A percentile compares a stretch with the other conserved stretches of the same genome.
Conservation (phyloP, 1,284 basidiomycete species). For the Pisolithus thermaeus region DNA sequence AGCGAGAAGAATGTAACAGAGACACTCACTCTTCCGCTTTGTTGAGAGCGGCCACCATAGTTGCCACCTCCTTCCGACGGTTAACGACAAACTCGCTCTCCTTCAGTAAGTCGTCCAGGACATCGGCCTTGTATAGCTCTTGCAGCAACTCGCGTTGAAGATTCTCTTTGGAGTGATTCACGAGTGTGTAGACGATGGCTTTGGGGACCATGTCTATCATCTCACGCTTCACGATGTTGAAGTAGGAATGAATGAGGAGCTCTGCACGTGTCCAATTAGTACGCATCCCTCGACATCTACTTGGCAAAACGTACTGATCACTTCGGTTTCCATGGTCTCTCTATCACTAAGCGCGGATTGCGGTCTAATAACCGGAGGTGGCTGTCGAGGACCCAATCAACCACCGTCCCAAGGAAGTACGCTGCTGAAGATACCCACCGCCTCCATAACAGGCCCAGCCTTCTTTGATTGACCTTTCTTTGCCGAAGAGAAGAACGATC, state of each 20-base stretch:
- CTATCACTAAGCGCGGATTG: constrained; percentile 91
- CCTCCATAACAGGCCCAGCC: constrained; percentile 71
- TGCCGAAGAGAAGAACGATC: constrained; percentile 81
- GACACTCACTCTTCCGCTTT: constrained; percentile 83
- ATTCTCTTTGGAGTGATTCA: constrained; percentile 89
- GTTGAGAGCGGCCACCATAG: constrained; percentile 86
- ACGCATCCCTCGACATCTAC: not conserved
- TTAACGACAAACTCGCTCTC: constrained; percentile 83
- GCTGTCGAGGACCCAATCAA: constrained; percentile 32
- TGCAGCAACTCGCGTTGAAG: constrained; percentile 86
- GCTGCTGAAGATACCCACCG: constrained; percentile 33
- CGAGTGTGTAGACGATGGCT: constrained; percentile 92
- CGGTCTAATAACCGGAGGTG: constrained; percentile 88
- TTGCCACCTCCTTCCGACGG: constrained; percentile 83
- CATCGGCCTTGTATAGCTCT: constrained; percentile 88
- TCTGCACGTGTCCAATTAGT: constrained; percentile 41
- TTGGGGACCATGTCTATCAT: constrained; percentile 99
- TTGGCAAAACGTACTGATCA: constrained; percentile 80
- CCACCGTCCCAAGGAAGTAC: not conserved
- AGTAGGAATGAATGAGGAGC: constrained; percentile 89
- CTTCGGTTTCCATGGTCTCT: constrained; percentile 98
- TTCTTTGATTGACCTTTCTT: constrained; percentile 79
- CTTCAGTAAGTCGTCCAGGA: constrained; percentile 87
- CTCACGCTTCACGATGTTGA: constrained; percentile 96
- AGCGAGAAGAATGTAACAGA: not conserved